phyloP scores from a whole-genome alignment of 805 yeast species.

The Candida stauntonica region DNA sequence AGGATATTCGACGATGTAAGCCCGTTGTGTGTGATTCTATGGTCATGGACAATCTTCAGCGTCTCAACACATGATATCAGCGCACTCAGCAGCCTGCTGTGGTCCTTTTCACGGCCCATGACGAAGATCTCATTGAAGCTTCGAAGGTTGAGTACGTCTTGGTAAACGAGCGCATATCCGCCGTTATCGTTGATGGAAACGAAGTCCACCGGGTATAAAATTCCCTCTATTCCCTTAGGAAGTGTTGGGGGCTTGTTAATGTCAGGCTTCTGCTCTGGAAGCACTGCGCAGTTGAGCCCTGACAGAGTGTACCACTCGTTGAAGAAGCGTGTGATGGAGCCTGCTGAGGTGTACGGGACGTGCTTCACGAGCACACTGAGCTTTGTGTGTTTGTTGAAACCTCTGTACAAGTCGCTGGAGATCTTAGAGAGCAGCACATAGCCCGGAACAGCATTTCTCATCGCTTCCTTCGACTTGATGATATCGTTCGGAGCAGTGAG shows the following conservation, averaged over 20 bases:
- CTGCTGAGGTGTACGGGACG: slow-evolving; percentile 17
- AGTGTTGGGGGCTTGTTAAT: slow-evolving; percentile 11
- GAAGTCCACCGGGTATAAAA: slow-evolving; percentile 20
- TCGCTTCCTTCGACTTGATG: slow-evolving; percentile 5
- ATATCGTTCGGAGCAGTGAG: slow-evolving; percentile 3
- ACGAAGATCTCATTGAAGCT: slow-evolving; percentile 17
- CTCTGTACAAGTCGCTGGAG: slow-evolving; percentile 20
- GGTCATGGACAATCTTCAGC: slow-evolving; percentile 32
- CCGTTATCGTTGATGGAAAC: slow-evolving; percentile 8
- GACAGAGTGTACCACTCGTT: slow-evolving; percentile 25
- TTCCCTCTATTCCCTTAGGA: slow-evolving; percentile 15
- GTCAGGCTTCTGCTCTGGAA: not conserved
- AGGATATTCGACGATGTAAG: slow-evolving; percentile 37
- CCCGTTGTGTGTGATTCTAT: slow-evolving; percentile 45
- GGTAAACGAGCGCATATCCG: slow-evolving; percentile 20
- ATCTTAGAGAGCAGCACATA: slow-evolving; percentile 18
- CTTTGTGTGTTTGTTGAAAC: slow-evolving; percentile 16
- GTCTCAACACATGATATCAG: slow-evolving; percentile 24
- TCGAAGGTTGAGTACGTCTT: slow-evolving; percentile 17
- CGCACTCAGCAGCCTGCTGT: slow-evolving; percentile 19
- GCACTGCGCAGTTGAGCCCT: slow-evolving; percentile 6
- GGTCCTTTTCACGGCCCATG: slow-evolving; percentile 7
- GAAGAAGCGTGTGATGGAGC: slow-evolving; percentile 18
- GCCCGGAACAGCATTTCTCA: slow-evolving; percentile 16
- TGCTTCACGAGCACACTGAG: slow-evolving; percentile 19